These are phyloP conservation scores for Hypomyces rosellus DNA, from an alignment of 2,329 filamentous ascomycete genomes.

Conservation along the genomic window DNA sequence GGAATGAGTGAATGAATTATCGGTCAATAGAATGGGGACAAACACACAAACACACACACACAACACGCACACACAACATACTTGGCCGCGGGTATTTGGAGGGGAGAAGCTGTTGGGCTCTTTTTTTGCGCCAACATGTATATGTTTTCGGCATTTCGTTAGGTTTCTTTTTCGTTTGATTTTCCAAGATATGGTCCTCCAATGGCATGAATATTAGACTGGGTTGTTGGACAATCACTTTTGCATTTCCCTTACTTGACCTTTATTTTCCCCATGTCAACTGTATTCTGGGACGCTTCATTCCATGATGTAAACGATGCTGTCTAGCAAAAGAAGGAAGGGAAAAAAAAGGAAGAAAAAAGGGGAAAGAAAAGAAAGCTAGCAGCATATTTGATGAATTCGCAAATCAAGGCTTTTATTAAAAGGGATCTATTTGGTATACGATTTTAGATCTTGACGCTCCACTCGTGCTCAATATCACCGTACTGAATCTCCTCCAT, in stretches of 20 bases:
- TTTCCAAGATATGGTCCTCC: slow-evolving; percentile 22
- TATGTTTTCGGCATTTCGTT: slow-evolving; percentile 25
- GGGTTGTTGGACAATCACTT: slow-evolving; percentile 10
- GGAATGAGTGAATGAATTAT: neutral
- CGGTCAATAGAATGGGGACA: slow-evolving; percentile 5
- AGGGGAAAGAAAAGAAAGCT: neutral
- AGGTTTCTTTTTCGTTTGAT: slow-evolving; percentile 12
- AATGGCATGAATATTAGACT: slow-evolving; percentile 27
- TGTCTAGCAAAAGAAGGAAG: too few relatives aligned
- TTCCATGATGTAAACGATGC: neutral
- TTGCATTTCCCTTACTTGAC: neutral
- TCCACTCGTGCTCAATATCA: slow-evolving; percentile 89
- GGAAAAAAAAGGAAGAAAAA: too few relatives aligned
- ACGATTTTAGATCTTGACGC: slow-evolving; percentile 43
- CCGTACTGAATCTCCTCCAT: slow-evolving; percentile 95
- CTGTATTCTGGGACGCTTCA: neutral
- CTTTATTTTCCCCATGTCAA: neutral
- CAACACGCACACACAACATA: neutral
- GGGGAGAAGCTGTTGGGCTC: slow-evolving; percentile 7
- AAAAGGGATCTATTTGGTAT: neutral
- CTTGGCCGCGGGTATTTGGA: slow-evolving; percentile 13
- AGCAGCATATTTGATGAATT: neutral
- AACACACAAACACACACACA: neutral
- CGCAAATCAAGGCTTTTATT: neutral
- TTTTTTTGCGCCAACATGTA: slow-evolving; percentile 22